Percentiles rank a stretch among this genome's conserved stretches.
Evolutionary conservation across 306 rosid genomes (phyloP).

Genomic region (Rubus parviflorus): DNA sequence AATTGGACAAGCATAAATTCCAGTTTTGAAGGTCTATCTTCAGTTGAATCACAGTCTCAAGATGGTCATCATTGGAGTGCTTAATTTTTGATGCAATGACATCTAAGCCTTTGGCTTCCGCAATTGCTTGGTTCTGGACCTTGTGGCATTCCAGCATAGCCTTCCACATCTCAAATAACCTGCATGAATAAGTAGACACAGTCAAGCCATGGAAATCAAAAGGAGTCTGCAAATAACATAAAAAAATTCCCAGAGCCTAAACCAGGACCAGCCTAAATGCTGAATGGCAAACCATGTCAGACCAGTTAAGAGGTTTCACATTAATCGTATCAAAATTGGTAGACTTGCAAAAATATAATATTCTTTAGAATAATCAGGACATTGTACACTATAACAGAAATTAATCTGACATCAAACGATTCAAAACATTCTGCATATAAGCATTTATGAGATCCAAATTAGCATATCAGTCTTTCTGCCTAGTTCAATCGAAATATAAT

Average conservation of each 20-base stretch:
- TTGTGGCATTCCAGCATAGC: slow-evolving; percentile 71
- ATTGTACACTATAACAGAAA: not conserved
- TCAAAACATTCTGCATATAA: not conserved
- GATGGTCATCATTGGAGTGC: slow-evolving; percentile 33
- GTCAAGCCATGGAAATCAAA: not conserved
- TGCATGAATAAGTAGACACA: slow-evolving; percentile 17
- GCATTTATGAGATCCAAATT: not conserved
- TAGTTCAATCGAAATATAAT: not conserved
- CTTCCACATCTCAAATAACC: slow-evolving; percentile 78
- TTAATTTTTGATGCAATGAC: slow-evolving; percentile 37
- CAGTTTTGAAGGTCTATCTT: slow-evolving; percentile 68
- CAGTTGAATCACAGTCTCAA: slow-evolving; percentile 58
- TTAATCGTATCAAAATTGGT: not conserved
- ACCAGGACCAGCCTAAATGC: not conserved
- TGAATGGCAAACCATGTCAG: not conserved
- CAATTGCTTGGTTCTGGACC: slow-evolving; percentile 45
- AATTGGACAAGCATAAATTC: slow-evolving; percentile 59
- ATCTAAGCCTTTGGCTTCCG: slow-evolving; percentile 42
- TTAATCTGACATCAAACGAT: not conserved
- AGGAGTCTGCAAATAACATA: not conserved
- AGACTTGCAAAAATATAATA: not conserved
- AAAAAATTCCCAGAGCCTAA: not conserved
- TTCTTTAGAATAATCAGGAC: not conserved
- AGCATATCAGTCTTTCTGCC: not conserved
- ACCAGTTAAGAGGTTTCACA: not conserved